Evolutionary conservation across 2,329 filamentous ascomycete species (phyloP).

Genomic region (Orbilia javanica): DNA sequence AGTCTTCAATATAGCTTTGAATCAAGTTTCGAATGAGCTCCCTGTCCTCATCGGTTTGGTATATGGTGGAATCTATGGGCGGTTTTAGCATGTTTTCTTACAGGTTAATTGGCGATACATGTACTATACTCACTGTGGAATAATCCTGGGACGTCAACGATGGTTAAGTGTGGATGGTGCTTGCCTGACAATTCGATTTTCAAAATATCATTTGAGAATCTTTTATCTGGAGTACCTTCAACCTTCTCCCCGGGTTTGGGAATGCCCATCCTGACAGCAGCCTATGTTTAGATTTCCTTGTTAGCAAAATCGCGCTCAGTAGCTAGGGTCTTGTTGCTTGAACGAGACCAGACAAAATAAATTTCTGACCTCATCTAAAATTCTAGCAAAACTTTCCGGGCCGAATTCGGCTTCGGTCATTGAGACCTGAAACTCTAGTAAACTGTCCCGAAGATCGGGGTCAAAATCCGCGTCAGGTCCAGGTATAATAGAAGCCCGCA

Average conservation of each 20-base stretch:
- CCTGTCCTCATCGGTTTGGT: constrained; percentile 60
- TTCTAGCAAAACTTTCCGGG: constrained; percentile 43
- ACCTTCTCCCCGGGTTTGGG: constrained; percentile 48
- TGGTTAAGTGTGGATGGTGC: constrained; percentile 60
- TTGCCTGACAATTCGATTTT: constrained; percentile 62
- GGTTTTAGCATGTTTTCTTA: neutral
- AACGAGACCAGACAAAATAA: too few relatives aligned
- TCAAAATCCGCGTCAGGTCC: constrained; percentile 25
- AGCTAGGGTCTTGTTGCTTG: too few relatives aligned
- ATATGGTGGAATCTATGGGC: constrained; percentile 58
- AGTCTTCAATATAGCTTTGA: constrained; percentile 60
- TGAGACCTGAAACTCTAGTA: constrained; percentile 52
- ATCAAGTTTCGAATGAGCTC: constrained; percentile 60
- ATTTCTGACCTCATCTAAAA: constrained; percentile 29
- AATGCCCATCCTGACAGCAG: constrained; percentile 60
- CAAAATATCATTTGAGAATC: constrained; percentile 61
- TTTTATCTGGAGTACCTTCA: constrained; percentile 36
- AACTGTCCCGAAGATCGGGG: constrained; percentile 32
- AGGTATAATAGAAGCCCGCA: constrained; percentile 61
- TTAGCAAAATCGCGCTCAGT: neutral
- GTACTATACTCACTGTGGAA: constrained; percentile 61
- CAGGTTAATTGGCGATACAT: neutral
- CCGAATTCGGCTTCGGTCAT: constrained; percentile 49
- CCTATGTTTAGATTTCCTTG: constrained; percentile 43
- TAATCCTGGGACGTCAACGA: constrained; percentile 62